Percentiles rank a stretch among this genome's conserved stretches.
Evolutionary conservation across 2,329 filamentous ascomycete genomes (phyloP).

Genomic region (Curvularia hawaiiensis): DNA sequence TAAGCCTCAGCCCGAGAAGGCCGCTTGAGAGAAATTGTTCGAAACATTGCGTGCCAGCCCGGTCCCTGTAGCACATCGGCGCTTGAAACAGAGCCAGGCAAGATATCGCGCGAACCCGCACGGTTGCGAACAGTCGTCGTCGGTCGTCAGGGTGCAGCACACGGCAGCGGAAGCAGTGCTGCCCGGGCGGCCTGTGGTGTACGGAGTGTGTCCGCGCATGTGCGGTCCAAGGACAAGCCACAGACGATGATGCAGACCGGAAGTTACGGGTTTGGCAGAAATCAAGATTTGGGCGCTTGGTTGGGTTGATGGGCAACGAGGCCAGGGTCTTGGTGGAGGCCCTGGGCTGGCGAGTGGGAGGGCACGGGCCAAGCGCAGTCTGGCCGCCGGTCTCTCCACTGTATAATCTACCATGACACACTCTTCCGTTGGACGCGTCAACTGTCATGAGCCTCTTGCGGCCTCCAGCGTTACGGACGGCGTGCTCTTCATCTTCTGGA

Average conservation of each 20-base stretch:
- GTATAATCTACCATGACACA: conserved; percentile 19
- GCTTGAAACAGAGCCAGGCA: background rate
- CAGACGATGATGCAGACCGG: conserved; percentile 6
- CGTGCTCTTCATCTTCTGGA: background rate
- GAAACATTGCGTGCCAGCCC: conserved; percentile 9
- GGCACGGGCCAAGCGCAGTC: conserved; percentile 11
- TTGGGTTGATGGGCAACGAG: conserved; percentile 10
- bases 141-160: background rate
- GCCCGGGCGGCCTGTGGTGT: background rate
- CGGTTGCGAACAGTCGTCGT: background rate
- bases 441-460: conserved; percentile 12
- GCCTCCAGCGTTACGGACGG: conserved; percentile 7
- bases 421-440: conserved; percentile 14
- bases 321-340: conserved; percentile 12
- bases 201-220: background rate
- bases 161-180: background rate
- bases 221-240: conserved; percentile 1
- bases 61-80: conserved; percentile 8
- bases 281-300: conserved; percentile 11
- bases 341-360: conserved; percentile 10
- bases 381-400: conserved; percentile 15
- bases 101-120: background rate
- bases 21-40: conserved; percentile 10
- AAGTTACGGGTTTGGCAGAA: conserved; percentile 7
- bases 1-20: conserved; percentile 4